phyloP scores from a whole-genome alignment of 2,329 filamentous ascomycete species.

The Fusarium stilboides region DNA sequence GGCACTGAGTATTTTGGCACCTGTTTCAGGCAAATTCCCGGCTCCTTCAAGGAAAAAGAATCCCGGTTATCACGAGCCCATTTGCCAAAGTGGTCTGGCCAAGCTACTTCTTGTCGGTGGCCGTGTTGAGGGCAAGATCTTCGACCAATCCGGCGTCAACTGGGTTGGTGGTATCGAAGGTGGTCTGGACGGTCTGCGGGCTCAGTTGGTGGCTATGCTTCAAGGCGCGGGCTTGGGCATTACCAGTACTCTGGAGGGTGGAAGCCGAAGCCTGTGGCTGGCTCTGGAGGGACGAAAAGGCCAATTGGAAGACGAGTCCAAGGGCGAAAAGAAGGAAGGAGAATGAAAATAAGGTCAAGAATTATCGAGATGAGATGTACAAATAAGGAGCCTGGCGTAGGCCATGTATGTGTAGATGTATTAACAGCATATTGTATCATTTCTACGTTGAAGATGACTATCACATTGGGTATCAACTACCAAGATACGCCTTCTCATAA shows the following conservation, averaged over 20 bases:
- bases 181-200: constrained; percentile 84
- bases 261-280: constrained; percentile 86
- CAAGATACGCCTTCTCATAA: no score
- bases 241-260: constrained; percentile 83
- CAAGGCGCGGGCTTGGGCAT: constrained; percentile 85
- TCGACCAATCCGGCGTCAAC: constrained; percentile 79
- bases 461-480: neutral
- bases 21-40: constrained; percentile 80
- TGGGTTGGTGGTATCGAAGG: constrained; percentile 83
- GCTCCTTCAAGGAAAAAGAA: constrained; percentile 82
- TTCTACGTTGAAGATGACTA: constrained; percentile 4
- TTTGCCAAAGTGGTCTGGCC: constrained; percentile 84
- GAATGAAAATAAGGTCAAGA: constrained; percentile 16
- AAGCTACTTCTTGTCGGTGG: constrained; percentile 92
- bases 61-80: constrained; percentile 84
- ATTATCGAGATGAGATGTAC: constrained; percentile 24
- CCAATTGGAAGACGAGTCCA: constrained; percentile 78
- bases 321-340: constrained; percentile 38
- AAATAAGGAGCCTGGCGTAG: constrained; percentile 30
- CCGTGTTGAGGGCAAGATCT: constrained; percentile 86
- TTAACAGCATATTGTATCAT: constrained; percentile 39
- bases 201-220: constrained; percentile 85
- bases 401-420: constrained; percentile 50
- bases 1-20: constrained; percentile 83
- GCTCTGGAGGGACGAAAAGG: constrained; percentile 86